Evolutionary conservation across 1,284 basidiomycete species (phyloP), one percentile per base, ranked within the genome.

Genomic region (Irpex lacteus): DNA sequence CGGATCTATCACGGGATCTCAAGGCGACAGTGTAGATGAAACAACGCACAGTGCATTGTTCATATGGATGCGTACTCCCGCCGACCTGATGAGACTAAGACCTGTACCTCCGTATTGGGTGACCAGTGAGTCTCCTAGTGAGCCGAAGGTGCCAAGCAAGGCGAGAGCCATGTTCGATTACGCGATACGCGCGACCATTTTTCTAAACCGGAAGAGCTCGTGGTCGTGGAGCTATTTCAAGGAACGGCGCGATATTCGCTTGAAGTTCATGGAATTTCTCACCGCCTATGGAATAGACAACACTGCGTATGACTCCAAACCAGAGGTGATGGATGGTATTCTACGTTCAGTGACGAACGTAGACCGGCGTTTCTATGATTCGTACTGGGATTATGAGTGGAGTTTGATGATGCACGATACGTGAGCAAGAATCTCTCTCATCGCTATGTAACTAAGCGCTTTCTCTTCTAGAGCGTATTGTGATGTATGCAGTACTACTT

Each of bases 101-200:
- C 50, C 50, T 8, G 11, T 52, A 21, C 50, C 50, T 52, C 50
- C 50, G 18, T 52, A 52, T 18, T 18, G 7, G n/a, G 50, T 52
- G 50, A 8, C 15, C 66, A 60, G 60, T 72, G 73, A 21, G 72
- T 72, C 1, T 62, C 65, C 6, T 66, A 66, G 5, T 15, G 54
- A 13, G 67, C 71, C 36, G 55, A 54, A 4, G 44, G 18, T 52
- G 18, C 50, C n/a, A 9, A 68, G 68, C 58, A 69, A 62, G 55
- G 5, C 67, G 7, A 54, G 64, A 2, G 68, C 72, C 1, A 54
- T 71, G 9, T 75, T 73, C 72, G 65, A 54, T 2, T 75, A 71
- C 44, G 73, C 73, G 2, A 68, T 36, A 54, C 49, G 34, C 21
- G 69, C 70, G 0, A 56, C 66, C 7, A 38, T 65, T 3, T 52